phyloP scores from a whole-genome alignment of 257 asterid species.

The Solanum virginianum region DNA sequence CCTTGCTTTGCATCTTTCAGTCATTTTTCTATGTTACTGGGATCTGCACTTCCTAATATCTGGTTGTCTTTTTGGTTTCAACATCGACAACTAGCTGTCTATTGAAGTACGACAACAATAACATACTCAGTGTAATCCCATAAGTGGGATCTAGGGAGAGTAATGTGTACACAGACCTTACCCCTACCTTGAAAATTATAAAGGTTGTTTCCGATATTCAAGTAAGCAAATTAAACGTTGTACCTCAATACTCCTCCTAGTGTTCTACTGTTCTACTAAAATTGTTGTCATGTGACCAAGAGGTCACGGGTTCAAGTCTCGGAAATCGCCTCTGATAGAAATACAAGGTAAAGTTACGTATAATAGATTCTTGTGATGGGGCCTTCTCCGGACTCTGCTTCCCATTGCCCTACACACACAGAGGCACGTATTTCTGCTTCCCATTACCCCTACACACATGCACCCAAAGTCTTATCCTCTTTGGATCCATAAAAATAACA shows the following conservation, averaged over 20 bases:
- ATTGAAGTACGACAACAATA: constrained; percentile 3
- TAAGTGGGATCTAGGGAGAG: too few species aligned
- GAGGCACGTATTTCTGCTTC: not conserved
- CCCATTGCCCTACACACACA: not conserved
- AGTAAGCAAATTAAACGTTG: not conserved
- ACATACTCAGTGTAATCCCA: not conserved
- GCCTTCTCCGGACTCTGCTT: not conserved
- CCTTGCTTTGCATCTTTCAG: too few species aligned
- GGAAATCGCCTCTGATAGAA: too few species aligned
- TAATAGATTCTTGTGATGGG: too few species aligned
- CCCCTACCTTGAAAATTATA: constrained; percentile 26
- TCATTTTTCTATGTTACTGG: too few species aligned
- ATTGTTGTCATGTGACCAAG: too few species aligned
- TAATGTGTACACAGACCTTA: not conserved
- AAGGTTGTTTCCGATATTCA: not conserved
- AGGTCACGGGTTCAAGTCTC: too few species aligned
- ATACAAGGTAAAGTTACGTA: too few species aligned
- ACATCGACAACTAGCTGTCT: not conserved
- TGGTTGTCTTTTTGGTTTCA: too few species aligned
- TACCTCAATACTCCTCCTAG: not conserved
- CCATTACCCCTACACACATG: not conserved
- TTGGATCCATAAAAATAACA: not conserved
- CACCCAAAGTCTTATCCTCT: not conserved
- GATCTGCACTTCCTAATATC: too few species aligned
- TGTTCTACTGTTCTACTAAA: not conserved